phyloP scores from a whole-genome alignment of 306 rosid species.

The Bauhinia variegata region DNA sequence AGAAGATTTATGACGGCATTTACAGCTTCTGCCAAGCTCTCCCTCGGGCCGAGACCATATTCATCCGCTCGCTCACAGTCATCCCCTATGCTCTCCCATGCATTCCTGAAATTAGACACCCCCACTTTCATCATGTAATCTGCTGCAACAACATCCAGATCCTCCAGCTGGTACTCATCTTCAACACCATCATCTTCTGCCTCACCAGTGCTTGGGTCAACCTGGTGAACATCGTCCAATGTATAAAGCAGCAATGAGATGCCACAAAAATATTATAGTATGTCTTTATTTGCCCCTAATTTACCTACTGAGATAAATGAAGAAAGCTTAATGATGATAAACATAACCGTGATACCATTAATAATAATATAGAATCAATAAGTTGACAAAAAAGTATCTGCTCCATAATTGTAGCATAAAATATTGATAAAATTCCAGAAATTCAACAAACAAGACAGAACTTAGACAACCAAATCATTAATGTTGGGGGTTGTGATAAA shows the following conservation, averaged over 20 bases:
- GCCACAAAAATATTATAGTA: neutral
- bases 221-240: too few species aligned
- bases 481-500: conserved; percentile 3
- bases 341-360: conserved; percentile 14
- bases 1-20: conserved; percentile 80
- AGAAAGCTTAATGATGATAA: neutral
- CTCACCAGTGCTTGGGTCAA: conserved; percentile 88
- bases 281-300: conserved; percentile 18
- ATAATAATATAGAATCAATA: neutral
- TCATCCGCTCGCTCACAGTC: conserved; percentile 85
- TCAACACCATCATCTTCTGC: conserved; percentile 96
- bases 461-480: neutral
- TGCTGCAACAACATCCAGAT: conserved; percentile 91
- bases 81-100: conserved; percentile 86
- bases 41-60: conserved; percentile 94
- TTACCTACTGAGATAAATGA: conserved; percentile 9
- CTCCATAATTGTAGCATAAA: neutral
- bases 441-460: neutral
- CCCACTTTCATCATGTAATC: conserved; percentile 91
- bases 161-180: conserved; percentile 98
- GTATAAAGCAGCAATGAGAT: conserved; percentile 15
- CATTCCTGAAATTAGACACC: conserved; percentile 87
- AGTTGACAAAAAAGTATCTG: neutral
- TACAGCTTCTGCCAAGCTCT: conserved; percentile 86
- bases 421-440: too few species aligned